Conservation (phyloP, 148 eudicot genomes). For the Camellia sinensis region DNA sequence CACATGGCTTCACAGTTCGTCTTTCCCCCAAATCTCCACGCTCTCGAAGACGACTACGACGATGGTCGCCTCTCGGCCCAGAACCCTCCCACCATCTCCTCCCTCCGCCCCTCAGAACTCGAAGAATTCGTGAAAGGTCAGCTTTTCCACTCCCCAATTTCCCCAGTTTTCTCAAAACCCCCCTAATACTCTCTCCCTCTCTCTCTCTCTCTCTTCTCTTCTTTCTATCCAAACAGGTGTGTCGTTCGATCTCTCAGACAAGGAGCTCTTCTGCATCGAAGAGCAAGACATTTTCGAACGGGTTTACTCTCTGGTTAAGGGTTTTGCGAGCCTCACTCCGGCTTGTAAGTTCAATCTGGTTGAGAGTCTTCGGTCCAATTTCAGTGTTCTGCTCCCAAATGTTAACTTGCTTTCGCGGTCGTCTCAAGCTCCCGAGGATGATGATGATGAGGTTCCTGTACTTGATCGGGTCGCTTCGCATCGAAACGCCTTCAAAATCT, state of each 20-base stretch:
- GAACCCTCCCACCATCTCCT: constrained; percentile 35
- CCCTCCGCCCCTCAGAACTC: constrained; percentile 66
- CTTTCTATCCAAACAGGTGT: constrained; percentile 44
- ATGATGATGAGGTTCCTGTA: constrained; percentile 26
- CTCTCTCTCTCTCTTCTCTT: neutral
- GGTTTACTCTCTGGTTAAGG: constrained; percentile 72
- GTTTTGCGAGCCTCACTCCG: constrained; percentile 45
- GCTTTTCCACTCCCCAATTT: constrained; percentile 5
- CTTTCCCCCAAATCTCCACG: constrained; percentile 58
- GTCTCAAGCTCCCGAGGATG: constrained; percentile 18
- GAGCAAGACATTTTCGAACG: constrained; percentile 86
- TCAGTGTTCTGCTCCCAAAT: constrained; percentile 87
- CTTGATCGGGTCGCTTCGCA: constrained; percentile 66
- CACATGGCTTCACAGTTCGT: constrained; percentile 69
- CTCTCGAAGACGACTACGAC: constrained; percentile 48
- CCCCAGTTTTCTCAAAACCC: neutral
- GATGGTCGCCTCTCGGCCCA: constrained; percentile 36
- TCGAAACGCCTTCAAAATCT: constrained; percentile 80
- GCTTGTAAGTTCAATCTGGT: constrained; percentile 63
- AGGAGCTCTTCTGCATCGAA: constrained; percentile 79
- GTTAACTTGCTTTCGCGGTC: constrained; percentile 61
- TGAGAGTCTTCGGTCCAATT: constrained; percentile 71
- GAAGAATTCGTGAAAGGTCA: constrained; percentile 92
- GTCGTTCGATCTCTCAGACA: constrained; percentile 73
- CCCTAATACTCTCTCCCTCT: neutral